Evolutionary conservation across 2,329 filamentous ascomycete species (phyloP), one percentile per base, ranked within the genome.

Genomic region (Botryotinia calthae): DNA sequence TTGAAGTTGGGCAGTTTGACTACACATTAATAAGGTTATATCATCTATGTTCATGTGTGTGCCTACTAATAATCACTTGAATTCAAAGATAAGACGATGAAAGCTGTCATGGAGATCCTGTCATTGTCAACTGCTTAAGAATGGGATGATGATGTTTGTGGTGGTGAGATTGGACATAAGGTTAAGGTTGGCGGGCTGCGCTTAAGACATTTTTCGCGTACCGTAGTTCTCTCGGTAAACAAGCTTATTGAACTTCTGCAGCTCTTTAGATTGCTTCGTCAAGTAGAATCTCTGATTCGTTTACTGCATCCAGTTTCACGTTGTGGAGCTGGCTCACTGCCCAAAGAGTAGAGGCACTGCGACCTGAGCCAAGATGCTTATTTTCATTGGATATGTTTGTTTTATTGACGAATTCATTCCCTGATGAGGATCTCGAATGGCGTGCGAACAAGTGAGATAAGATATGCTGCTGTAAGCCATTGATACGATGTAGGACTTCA

Each of bases 371-470:
- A 22, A 61, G 31, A 40, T n/a, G 25, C 16, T 14, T 12, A 25
- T 46, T 31, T n/a, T 31, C 2, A 64, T 64, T 46, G n/a, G 40
- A 44, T 14, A 14, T 46, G 12, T 28, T 28, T 10, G n/a, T 22
- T 25, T 46, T 64, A n/a, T 46, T 22, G 62, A 64, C n/a, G 40
- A 46, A 22, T 25, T 42, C 42, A 31, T 64, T 46, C 42, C 40
- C 61, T 25, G n/a, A 25, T 46, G 18, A 18, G n/a, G 2, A 14
- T 40, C 58, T 61, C 25, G 40, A 46, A 64, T 64, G 42, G n/a
- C 62, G 40, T 34, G 62, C 62, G 62, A 64, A 46, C n/a, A 18
- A 64, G 37, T 14, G 10, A 46, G 61, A 63, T 63, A 63, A 63
- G 61, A 42, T 10, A 22, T 44, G 40, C n/a, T 42, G n/a, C 18